Conservation (phyloP, 352 stramenopile genomes). For the Phytophthora sojae region DNA sequence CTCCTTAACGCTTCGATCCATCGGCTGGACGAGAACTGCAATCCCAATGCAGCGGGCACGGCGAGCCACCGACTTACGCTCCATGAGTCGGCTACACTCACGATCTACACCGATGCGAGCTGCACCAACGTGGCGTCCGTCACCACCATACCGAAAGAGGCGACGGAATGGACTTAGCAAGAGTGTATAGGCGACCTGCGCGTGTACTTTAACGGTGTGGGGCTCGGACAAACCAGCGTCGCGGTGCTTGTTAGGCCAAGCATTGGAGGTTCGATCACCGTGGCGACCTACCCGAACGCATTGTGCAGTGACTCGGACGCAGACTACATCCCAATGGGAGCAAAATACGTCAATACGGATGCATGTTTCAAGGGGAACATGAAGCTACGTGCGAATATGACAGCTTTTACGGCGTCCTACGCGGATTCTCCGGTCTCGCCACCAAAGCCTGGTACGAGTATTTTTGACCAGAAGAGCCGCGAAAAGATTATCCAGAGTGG, state of each 20-base stretch:
- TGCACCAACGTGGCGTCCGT: not conserved
- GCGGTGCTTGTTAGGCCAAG: not conserved
- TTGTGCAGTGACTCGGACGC: not conserved
- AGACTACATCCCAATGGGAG: not conserved
- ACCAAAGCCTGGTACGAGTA: not conserved
- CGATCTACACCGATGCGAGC: constrained; percentile 14
- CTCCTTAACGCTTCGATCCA: not conserved
- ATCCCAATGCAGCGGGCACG: constrained; percentile 17
- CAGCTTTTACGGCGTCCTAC: not conserved
- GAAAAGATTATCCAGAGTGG: not conserved
- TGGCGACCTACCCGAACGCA: not conserved
- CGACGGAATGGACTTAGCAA: not conserved
- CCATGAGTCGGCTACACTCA: constrained; percentile 2
- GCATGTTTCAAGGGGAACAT: not conserved
- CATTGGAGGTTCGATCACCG: not conserved
- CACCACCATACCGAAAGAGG: not conserved
- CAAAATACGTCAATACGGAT: not conserved
- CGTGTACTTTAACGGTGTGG: not conserved
- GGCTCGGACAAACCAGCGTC: not conserved
- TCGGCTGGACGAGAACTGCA: constrained; percentile 20
- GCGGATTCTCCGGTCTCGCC: not conserved
- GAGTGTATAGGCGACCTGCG: not conserved
- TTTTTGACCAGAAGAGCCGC: not conserved
- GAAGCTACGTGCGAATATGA: not conserved
- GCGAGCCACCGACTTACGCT: constrained; percentile 20